Conservation (phyloP, 2,329 filamentous ascomycete species). For the Myriangium duriaei region DNA sequence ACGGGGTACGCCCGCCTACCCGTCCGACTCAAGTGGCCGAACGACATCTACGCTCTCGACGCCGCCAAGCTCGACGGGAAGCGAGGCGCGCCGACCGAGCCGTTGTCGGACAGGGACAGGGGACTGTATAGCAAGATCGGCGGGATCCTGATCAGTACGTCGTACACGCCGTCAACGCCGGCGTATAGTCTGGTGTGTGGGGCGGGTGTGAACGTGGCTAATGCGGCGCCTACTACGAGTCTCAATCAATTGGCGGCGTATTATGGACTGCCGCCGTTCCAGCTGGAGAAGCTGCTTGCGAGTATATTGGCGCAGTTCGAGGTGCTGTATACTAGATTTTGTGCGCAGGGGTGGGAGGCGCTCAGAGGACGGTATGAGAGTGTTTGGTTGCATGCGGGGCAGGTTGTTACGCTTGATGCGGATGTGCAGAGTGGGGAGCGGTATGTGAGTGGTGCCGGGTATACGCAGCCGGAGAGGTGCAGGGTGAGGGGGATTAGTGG, state of each 20-base stretch:
- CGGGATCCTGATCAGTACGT: conserved; percentile 82
- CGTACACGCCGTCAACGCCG: conserved; percentile 51
- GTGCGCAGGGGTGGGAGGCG: conserved; percentile 60
- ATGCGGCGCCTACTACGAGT: conserved; percentile 74
- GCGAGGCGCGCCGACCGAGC: not conserved
- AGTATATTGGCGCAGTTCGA: conserved; percentile 70
- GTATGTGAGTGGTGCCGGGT: conserved; percentile 78
- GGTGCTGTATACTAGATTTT: conserved; percentile 61
- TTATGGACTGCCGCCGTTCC: conserved; percentile 44
- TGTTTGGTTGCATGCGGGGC: conserved; percentile 66
- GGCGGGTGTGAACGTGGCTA: conserved; percentile 70
- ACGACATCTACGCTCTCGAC: conserved; percentile 55
- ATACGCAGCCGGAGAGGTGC: conserved; percentile 52
- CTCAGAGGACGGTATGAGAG: conserved; percentile 69
- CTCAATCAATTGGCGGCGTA: conserved; percentile 55
- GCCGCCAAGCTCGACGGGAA: conserved; percentile 14
- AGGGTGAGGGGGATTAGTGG: conserved; percentile 74
- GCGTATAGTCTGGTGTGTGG: conserved; percentile 79
- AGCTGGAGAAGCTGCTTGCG: conserved; percentile 69
- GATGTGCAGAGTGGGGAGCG: conserved; percentile 63
- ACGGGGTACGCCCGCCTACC: conserved; percentile 60
- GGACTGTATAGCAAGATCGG: conserved; percentile 81
- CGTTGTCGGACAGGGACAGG: conserved; percentile 38
- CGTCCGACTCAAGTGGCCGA: conserved; percentile 92
- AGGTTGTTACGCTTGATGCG: conserved; percentile 62